These are phyloP conservation scores for Parachaetomium inaequale DNA, from an alignment of 495 filamentous ascomycete genomes.

Conservation along the genomic window DNA sequence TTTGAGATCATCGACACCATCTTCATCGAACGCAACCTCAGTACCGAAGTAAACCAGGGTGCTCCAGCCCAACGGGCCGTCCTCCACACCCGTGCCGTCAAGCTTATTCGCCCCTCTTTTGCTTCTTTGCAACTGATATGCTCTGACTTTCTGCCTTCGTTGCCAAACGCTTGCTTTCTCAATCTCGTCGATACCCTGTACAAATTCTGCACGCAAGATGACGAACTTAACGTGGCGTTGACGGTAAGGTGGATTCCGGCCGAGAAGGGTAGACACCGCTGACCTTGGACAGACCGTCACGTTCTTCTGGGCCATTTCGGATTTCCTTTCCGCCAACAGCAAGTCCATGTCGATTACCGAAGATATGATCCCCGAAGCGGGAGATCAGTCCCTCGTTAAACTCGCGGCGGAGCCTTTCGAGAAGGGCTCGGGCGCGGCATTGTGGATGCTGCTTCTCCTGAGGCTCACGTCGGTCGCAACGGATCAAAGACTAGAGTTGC, in stretches of 20 bases:
- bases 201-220: slow-evolving; percentile 77
- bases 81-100: slow-evolving; percentile 59
- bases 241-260: slow-evolving; percentile 52
- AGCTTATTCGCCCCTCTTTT: slow-evolving; percentile 79
- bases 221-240: slow-evolving; percentile 92
- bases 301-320: slow-evolving; percentile 92
- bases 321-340: slow-evolving; percentile 62
- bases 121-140: slow-evolving; percentile 86
- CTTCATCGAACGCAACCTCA: slow-evolving; percentile 52
- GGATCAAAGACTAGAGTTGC: slow-evolving; percentile 76
- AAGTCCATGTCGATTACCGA: slow-evolving; percentile 46
- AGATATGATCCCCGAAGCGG: slow-evolving; percentile 48
- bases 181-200: slow-evolving; percentile 85
- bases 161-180: slow-evolving; percentile 75
- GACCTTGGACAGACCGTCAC: slow-evolving; percentile 64
- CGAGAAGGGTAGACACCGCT: slow-evolving; percentile 13
- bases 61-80: slow-evolving; percentile 20
- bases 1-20: slow-evolving; percentile 84
- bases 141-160: slow-evolving; percentile 80
- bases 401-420: slow-evolving; percentile 50
- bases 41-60: slow-evolving; percentile 24
- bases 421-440: slow-evolving; percentile 53
- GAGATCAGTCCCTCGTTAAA: slow-evolving; percentile 47
- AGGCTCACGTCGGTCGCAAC: slow-evolving; percentile 72
- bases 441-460: slow-evolving; percentile 84